phyloP scores from a whole-genome alignment of 1,284 basidiomycete species.

The Sporisorium reilianum region DNA sequence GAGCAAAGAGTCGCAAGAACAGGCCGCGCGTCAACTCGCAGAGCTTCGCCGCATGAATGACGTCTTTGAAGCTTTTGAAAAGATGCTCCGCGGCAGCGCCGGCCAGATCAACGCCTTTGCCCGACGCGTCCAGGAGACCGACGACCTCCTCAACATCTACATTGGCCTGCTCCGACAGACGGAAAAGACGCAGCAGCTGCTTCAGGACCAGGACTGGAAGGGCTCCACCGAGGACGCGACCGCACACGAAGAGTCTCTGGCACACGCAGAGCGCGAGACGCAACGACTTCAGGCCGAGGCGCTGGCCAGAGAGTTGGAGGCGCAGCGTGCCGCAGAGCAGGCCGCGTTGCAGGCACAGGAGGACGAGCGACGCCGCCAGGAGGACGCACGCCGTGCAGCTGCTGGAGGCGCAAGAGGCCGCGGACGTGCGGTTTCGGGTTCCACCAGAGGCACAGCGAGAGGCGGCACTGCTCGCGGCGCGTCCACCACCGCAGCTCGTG shows the following conservation, averaged over 20 bases:
- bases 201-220: constrained; percentile 62
- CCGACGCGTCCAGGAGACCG: constrained; percentile 52
- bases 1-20: constrained; percentile 52
- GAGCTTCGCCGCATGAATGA: constrained; percentile 62
- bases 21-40: constrained; percentile 53
- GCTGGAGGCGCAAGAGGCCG: constrained; percentile 16
- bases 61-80: constrained; percentile 63
- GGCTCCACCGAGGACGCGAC: constrained; percentile 57
- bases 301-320: constrained; percentile 30
- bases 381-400: constrained; percentile 17
- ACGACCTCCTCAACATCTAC: constrained; percentile 63
- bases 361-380: constrained; percentile 21
- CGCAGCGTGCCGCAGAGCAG: constrained; percentile 27
- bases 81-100: constrained; percentile 51
- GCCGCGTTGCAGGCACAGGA: constrained; percentile 21
- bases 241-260: constrained; percentile 44
- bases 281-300: constrained; percentile 44
- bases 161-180: constrained; percentile 60
- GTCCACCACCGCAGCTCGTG: constrained; percentile 20
- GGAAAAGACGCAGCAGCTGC: constrained; percentile 57
- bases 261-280: constrained; percentile 49
- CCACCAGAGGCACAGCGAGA: constrained; percentile 23
- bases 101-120: constrained; percentile 65
- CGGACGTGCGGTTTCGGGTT: constrained; percentile 23
- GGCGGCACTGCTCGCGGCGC: constrained; percentile 21